Evolutionary conservation across 164 flowering plant species (phyloP), one percentile per base, ranked within the genome.

Genomic region (Piper betle): DNA sequence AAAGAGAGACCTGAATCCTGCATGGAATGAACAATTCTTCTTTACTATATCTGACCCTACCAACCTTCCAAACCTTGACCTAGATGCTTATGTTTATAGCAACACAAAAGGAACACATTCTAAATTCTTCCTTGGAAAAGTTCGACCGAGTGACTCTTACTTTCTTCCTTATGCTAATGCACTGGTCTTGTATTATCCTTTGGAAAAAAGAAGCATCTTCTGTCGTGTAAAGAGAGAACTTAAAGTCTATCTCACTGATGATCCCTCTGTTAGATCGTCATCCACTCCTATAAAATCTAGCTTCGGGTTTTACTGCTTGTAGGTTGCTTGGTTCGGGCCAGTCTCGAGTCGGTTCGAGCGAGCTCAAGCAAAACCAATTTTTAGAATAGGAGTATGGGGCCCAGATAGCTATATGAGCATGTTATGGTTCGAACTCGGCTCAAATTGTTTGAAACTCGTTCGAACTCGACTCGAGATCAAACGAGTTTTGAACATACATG

Each of bases 1-100:
- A 87, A 90, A 72, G 95, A 90, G 15, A 65, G 91, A 90, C 75
- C 88, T 87, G 16, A 83, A 78, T 64, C 97, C 97, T 19, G 86
- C 82, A 33, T 90, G 97, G 97, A 78, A 90, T 48, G 97, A 90
- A 73, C 80, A 75, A 71, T 87, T 87, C 63, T 84, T 76, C 77
- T 87, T 90, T 84, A 85, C 84, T 69, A 78, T 90, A 37, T 77
- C 88, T 46, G 87, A 90, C 42, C 90, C 92, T 5, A 64, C 79
- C 52, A 76, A 73, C 67, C 85, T 90, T 62, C 82, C 71, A 52
- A 67, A 71, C 53, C 87, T 81, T 50, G 55, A 70, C 52, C 87
- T 90, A 25, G 92, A 90, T 3, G 92, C 80, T 9, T 72, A 72
- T 63, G 69, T 90, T 56, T 82, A 87, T 68, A 79, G 80, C 59